Evolutionary conservation across 2,329 filamentous ascomycete genomes (phyloP).

Genomic region (Dothiorella sarmentorum): DNA sequence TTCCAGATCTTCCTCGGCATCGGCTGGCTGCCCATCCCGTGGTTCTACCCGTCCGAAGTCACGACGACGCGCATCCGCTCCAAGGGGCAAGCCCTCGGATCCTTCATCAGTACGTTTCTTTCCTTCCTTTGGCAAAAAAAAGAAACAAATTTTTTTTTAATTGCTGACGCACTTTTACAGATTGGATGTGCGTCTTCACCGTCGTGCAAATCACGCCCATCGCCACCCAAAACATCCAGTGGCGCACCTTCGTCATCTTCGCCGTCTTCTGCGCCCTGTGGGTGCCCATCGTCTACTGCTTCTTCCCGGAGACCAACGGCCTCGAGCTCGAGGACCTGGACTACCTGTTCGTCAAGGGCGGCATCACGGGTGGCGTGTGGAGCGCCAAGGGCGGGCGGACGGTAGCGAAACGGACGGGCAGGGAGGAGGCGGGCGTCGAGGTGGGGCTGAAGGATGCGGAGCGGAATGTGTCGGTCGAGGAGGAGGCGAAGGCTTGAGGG

Average conservation of each 20-base stretch:
- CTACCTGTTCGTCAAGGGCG: conserved; percentile 22
- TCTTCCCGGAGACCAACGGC: conserved; percentile 66
- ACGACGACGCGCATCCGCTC: conserved; percentile 40
- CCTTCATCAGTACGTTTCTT: conserved; percentile 18
- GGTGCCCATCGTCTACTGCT: conserved; percentile 64
- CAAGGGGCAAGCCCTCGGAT: conserved; percentile 41
- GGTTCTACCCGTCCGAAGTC: conserved; percentile 44
- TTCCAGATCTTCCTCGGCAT: conserved; percentile 46
- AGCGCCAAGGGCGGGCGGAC: conserved; percentile 20
- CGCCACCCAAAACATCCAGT: conserved; percentile 48
- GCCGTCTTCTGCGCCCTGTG: conserved; percentile 67
- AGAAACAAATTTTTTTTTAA: too few relatives aligned
- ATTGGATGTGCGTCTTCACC: conserved; percentile 22
- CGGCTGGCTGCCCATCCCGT: conserved; percentile 44
- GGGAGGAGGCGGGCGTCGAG: conserved; percentile 3
- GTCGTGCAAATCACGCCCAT: conserved; percentile 41
- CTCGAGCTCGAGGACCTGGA: conserved; percentile 68
- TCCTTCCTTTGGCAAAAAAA: too few relatives aligned
- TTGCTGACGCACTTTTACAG: too few relatives aligned
- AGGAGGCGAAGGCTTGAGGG: conserved; percentile 1
- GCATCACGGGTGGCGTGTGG: conserved; percentile 22
- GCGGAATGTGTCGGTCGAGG: neutral
- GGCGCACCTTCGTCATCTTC: conserved; percentile 70
- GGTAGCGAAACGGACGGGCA: conserved; percentile 11
- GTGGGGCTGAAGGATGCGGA: neutral